A percentile compares a stretch with the other conserved stretches of the same genome.
Evolutionary conservation across 2,329 filamentous ascomycete species (phyloP).

Genomic region (Aspergillus chevalieri): DNA sequence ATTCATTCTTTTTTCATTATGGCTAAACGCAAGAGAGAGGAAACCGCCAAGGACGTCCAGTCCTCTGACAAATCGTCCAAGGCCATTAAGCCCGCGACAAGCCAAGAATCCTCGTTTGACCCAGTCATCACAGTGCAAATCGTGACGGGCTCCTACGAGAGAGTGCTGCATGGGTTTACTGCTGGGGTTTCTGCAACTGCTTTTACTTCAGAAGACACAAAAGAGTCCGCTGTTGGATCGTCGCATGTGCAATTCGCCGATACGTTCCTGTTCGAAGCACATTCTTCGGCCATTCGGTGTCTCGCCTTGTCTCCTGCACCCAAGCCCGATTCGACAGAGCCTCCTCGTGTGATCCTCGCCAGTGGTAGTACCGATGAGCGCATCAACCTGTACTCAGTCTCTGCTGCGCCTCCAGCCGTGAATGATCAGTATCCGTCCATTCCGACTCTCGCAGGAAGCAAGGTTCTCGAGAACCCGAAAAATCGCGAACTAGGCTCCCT

Average conservation of each 20-base stretch:
- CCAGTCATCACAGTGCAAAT: slow-evolving; percentile 67
- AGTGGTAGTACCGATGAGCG: slow-evolving; percentile 89
- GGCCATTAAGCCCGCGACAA: slow-evolving; percentile 25
- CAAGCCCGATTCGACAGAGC: slow-evolving; percentile 45
- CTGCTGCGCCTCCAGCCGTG: slow-evolving; percentile 57
- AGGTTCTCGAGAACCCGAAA: slow-evolving; percentile 74
- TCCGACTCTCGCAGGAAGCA: slow-evolving; percentile 62
- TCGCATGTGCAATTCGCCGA: slow-evolving; percentile 66
- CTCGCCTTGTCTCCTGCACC: slow-evolving; percentile 77
- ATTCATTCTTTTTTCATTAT: slow-evolving; percentile 16
- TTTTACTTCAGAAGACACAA: slow-evolving; percentile 19
- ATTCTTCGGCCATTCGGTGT: slow-evolving; percentile 82
- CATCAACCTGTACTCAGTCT: slow-evolving; percentile 90
- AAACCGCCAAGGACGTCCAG: slow-evolving; percentile 21
- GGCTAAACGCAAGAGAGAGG: slow-evolving; percentile 43
- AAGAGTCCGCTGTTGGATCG: slow-evolving; percentile 19
- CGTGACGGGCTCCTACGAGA: slow-evolving; percentile 87
- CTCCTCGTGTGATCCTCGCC: slow-evolving; percentile 83
- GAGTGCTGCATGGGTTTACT: slow-evolving; percentile 82
- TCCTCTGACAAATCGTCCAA: slow-evolving; percentile 23
- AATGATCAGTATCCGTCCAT: slow-evolving; percentile 54
- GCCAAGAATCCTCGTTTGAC: slow-evolving; percentile 12
- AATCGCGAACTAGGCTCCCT: slow-evolving; percentile 85
- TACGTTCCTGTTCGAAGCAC: slow-evolving; percentile 92
- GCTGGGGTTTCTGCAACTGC: slow-evolving; percentile 54